These are phyloP conservation scores for Chenopodium suecicum DNA, from an alignment of 148 eudicot species.

Conservation along the genomic window DNA sequence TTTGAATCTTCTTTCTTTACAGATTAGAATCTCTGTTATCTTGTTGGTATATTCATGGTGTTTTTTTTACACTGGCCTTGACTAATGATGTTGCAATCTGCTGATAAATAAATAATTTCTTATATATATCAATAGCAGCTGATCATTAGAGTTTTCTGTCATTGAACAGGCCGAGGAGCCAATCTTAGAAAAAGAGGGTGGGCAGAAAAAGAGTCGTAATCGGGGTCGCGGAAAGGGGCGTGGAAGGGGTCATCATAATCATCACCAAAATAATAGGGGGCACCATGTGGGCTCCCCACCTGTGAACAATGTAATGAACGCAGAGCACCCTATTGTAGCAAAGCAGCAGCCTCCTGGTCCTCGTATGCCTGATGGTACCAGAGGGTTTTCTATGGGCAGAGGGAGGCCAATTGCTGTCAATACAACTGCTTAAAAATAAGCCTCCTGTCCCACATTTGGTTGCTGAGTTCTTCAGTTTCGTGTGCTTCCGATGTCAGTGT, in stretches of 20 bases:
- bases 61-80: background rate
- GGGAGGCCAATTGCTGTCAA: constrained; percentile 70
- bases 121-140: background rate
- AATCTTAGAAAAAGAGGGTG: constrained; percentile 51
- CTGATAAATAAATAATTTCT: background rate
- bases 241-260: constrained; percentile 52
- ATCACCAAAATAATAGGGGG: constrained; percentile 42
- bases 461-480: constrained; percentile 9
- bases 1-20: background rate
- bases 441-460: constrained; percentile 4
- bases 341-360: constrained; percentile 87
- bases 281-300: constrained; percentile 43
- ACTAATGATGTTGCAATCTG: background rate
- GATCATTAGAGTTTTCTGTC: constrained; percentile 1
- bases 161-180: constrained; percentile 64
- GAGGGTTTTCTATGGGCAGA: constrained; percentile 94
- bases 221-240: constrained; percentile 69
- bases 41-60: background rate
- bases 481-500: constrained; percentile 18
- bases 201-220: constrained; percentile 63
- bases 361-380: constrained; percentile 98
- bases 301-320: constrained; percentile 25
- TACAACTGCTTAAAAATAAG: constrained; percentile 17
- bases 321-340: constrained; percentile 44
- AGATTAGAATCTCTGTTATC: background rate